These are phyloP conservation scores for Choanephora cucurbitarum DNA, from an alignment of 371 early-diverging fungal species.

Conservation along the genomic window DNA sequence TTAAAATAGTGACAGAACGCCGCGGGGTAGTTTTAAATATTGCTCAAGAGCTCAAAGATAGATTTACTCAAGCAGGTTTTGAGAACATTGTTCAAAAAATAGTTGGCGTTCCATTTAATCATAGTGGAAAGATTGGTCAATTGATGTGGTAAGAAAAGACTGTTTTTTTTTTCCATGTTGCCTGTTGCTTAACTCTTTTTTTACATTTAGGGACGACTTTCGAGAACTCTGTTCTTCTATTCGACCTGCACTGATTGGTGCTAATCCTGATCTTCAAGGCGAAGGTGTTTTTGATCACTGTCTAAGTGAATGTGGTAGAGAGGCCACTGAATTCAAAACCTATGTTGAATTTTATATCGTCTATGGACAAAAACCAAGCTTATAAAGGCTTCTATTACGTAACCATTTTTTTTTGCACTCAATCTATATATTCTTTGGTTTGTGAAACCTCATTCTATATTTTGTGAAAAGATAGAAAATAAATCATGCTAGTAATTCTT, in stretches of 20 bases:
- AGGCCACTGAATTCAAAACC: conserved; percentile 6
- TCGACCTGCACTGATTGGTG: conserved; percentile 16
- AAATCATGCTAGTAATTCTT: too few relatives aligned
- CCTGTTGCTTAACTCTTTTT: conserved; percentile 9
- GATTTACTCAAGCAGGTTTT: conserved; percentile 16
- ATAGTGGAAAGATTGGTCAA: conserved; percentile 22
- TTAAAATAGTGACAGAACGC: not conserved
- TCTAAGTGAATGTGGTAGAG: conserved; percentile 10
- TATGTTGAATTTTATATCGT: conserved; percentile 5
- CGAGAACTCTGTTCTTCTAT: conserved; percentile 16
- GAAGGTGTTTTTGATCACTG: conserved; percentile 4
- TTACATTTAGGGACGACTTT: conserved; percentile 30
- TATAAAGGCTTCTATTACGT: too few relatives aligned
- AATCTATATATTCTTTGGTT: too few relatives aligned
- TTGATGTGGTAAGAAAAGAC: conserved; percentile 25
- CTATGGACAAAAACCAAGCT: conserved; percentile 21
- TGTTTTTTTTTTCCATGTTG: too few relatives aligned
- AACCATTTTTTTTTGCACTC: too few relatives aligned
- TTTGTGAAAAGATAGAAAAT: too few relatives aligned
- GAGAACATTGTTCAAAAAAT: conserved; percentile 1
- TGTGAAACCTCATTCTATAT: too few relatives aligned
- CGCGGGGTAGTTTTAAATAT: conserved; percentile 9
- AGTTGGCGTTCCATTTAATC: conserved; percentile 23
- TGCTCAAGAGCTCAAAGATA: conserved; percentile 12
- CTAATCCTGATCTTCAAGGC: conserved; percentile 15